Conservation (phyloP, 768 basidiomycete species). For the Leccinum longicurvipes region DNA sequence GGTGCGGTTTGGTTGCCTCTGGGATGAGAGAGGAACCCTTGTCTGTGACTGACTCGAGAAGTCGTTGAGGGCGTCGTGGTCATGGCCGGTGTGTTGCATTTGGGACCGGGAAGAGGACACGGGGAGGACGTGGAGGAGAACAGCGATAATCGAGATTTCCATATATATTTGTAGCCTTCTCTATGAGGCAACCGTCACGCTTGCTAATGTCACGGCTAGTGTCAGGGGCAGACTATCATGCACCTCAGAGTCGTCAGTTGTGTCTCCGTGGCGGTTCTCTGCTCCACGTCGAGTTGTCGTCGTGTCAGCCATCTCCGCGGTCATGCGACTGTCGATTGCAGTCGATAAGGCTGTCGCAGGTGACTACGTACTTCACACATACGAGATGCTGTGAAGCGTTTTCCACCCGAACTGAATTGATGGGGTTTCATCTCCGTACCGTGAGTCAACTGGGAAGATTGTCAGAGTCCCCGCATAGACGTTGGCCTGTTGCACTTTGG, state of each 20-base stretch:
- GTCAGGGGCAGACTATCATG: too few relatives aligned
- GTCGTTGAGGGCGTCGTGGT: slow-evolving; percentile 10
- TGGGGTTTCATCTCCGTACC: slow-evolving; percentile 16
- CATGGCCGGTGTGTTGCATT: slow-evolving; percentile 25
- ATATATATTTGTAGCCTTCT: slow-evolving; percentile 26
- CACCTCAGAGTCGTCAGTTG: too few relatives aligned
- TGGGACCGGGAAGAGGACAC: neutral
- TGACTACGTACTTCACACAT: neutral
- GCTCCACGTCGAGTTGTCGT: too few relatives aligned
- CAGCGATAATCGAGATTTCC: slow-evolving; percentile 34
- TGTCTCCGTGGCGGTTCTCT: too few relatives aligned
- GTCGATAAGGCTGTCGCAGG: neutral
- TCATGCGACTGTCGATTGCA: slow-evolving; percentile 4
- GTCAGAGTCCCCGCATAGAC: neutral
- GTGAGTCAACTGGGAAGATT: neutral
- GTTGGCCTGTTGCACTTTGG: neutral
- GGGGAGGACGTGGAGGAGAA: slow-evolving; percentile 10
- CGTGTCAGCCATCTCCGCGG: neutral
- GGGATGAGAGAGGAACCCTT: slow-evolving; percentile 3
- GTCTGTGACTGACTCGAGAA: neutral
- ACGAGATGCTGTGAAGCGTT: neutral
- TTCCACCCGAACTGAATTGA: slow-evolving; percentile 1
- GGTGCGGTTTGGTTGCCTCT: slow-evolving; percentile 14
- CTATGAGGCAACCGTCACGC: neutral
- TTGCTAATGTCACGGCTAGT: too few relatives aligned